Evolutionary conservation across 768 basidiomycete genomes (phyloP).

Genomic region (Suillus weaverae): DNA sequence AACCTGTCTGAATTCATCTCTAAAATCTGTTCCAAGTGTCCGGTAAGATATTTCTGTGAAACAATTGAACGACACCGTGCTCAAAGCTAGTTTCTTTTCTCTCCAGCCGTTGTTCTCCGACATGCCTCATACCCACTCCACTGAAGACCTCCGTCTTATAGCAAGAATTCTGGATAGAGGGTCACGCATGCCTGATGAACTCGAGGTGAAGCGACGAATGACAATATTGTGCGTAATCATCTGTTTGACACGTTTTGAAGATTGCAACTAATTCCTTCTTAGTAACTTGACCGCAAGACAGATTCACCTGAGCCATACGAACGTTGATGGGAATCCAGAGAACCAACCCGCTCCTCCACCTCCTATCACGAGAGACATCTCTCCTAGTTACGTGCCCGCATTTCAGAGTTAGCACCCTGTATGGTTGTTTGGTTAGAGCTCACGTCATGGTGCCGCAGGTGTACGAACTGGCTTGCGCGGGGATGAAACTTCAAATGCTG

Average conservation of each 20-base stretch:
- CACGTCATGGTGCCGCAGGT: background rate
- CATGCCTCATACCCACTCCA: conserved; percentile 43
- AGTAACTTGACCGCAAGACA: conserved; percentile 2
- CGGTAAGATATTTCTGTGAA: conserved; percentile 38
- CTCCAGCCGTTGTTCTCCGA: conserved; percentile 42
- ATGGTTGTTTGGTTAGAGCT: background rate
- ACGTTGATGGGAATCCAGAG: background rate
- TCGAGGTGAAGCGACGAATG: conserved; percentile 41
- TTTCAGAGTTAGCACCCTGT: conserved; percentile 8
- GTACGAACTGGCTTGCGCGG: background rate
- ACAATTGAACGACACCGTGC: background rate
- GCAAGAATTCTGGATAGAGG: conserved; percentile 54
- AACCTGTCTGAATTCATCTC: conserved; percentile 60
- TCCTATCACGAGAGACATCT: background rate
- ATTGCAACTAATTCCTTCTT: background rate
- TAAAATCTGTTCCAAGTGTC: conserved; percentile 39
- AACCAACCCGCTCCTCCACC: background rate
- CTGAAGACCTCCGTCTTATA: conserved; percentile 46
- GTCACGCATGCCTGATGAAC: conserved; percentile 37
- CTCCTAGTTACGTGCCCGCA: background rate
- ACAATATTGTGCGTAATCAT: conserved; percentile 44
- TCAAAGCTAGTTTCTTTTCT: background rate
- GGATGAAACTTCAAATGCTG: background rate
- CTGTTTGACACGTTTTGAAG: background rate
- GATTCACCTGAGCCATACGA: background rate